Evolutionary conservation across 805 yeast genomes (phyloP).

Genomic region (Candida montana): DNA sequence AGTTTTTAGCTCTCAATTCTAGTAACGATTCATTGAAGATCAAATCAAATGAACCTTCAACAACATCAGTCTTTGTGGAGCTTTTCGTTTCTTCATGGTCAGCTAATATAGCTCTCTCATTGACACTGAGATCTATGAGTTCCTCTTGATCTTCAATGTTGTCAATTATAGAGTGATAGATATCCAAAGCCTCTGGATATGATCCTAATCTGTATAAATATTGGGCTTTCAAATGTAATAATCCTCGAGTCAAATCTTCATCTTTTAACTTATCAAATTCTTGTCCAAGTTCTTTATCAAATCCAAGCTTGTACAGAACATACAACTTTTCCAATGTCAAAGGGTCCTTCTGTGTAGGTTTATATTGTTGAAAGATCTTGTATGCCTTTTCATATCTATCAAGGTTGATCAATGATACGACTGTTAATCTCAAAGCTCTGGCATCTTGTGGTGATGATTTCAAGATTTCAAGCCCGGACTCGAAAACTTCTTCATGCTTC

Average conservation of each 20-base stretch:
- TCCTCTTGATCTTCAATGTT: conserved; percentile 32
- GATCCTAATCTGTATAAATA: conserved; percentile 47
- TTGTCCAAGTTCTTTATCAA: conserved; percentile 26
- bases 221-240: conserved; percentile 48
- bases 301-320: conserved; percentile 52
- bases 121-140: conserved; percentile 52
- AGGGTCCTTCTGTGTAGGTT: conserved; percentile 30
- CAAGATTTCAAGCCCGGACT: conserved; percentile 22
- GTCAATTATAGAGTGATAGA: conserved; percentile 44
- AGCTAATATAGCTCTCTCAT: conserved; percentile 63
- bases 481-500: conserved; percentile 21
- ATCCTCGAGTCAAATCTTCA: conserved; percentile 29
- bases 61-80: conserved; percentile 14
- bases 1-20: conserved; percentile 39
- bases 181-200: conserved; percentile 40
- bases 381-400: conserved; percentile 55
- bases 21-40: conserved; percentile 61
- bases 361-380: conserved; percentile 34
- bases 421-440: conserved; percentile 38
- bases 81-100: conserved; percentile 29
- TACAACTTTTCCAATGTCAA: conserved; percentile 54
- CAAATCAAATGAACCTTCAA: conserved; percentile 48
- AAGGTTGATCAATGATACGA: conserved; percentile 59
- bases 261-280: conserved; percentile 22
- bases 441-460: conserved; percentile 24